A percentile compares a stretch with the other conserved stretches of the same genome.
phyloP scores from a whole-genome alignment of 148 eudicot species.

The Fagopyrum homotropicum region DNA sequence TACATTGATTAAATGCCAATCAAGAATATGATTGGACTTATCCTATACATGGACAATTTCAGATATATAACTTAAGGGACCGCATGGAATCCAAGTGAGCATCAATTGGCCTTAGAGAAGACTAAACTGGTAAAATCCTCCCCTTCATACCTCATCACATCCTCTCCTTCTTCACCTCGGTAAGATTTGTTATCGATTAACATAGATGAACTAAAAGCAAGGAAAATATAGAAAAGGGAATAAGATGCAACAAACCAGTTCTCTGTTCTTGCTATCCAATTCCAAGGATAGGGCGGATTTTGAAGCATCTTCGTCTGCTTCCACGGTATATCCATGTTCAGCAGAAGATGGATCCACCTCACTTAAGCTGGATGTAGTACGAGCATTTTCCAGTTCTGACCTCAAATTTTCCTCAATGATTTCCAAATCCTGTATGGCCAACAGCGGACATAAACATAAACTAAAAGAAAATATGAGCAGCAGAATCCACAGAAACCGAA shows the following conservation, averaged over 20 bases:
- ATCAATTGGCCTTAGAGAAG: slow-evolving; percentile 5
- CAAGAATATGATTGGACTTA: neutral
- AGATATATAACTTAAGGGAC: neutral
- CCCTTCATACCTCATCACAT: neutral
- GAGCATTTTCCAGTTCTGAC: slow-evolving; percentile 52
- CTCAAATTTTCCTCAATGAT: slow-evolving; percentile 47
- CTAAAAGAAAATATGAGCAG: neutral
- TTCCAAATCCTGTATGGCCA: slow-evolving; percentile 52
- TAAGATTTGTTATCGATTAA: neutral
- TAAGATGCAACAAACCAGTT: slow-evolving; percentile 45
- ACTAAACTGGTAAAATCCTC: neutral
- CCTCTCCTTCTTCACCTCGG: neutral
- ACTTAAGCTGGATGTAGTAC: slow-evolving; percentile 27
- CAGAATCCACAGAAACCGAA: neutral
- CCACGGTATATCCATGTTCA: slow-evolving; percentile 19
- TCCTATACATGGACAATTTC: neutral
- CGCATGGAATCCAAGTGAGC: neutral
- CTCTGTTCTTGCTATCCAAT: slow-evolving; percentile 75
- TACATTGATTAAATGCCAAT: neutral
- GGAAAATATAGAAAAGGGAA: neutral
- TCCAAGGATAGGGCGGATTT: slow-evolving; percentile 41
- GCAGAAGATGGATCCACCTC: slow-evolving; percentile 19
- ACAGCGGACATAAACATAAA: slow-evolving; percentile 4
- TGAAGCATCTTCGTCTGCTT: slow-evolving; percentile 39
- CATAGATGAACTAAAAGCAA: neutral